Conservation (phyloP, 805 yeast genomes). For the Candida pseudoglaebosa region DNA sequence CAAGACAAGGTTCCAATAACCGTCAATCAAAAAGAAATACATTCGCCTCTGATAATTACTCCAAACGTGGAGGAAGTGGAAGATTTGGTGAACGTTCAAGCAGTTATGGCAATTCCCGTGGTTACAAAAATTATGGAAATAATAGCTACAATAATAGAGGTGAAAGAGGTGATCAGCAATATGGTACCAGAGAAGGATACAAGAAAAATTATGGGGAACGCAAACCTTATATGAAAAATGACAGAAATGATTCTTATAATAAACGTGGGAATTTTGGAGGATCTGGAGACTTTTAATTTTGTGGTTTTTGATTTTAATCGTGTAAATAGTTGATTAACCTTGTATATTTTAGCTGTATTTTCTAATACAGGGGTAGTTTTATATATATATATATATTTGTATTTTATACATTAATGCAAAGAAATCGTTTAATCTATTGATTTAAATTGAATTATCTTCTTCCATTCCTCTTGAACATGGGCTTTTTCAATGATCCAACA, state of each 20-base stretch:
- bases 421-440: too few relatives aligned
- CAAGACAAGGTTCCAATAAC: slow-evolving; percentile 1
- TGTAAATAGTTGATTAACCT: slow-evolving; percentile 1
- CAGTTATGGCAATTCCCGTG: too few relatives aligned
- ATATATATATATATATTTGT: too few relatives aligned
- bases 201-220: not conserved
- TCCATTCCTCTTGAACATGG: not conserved
- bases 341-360: not conserved
- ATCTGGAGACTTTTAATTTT: not conserved
- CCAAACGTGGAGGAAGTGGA: slow-evolving; percentile 6
- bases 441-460: not conserved
- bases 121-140: slow-evolving; percentile 10
- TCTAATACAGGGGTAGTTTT: not conserved
- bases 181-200: not conserved
- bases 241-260: not conserved
- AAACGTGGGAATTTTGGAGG: not conserved
- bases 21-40: slow-evolving; percentile 4
- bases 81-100: slow-evolving; percentile 1
- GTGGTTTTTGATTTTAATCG: not conserved
- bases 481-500: slow-evolving; percentile 2
- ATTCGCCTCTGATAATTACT: slow-evolving; percentile 11
- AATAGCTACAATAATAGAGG: not conserved
- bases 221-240: not conserved
- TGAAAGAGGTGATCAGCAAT: slow-evolving; percentile 3
- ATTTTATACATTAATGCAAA: too few relatives aligned